phyloP scores from a whole-genome alignment of 208 protist species.

The Borovskyia barvae region DNA sequence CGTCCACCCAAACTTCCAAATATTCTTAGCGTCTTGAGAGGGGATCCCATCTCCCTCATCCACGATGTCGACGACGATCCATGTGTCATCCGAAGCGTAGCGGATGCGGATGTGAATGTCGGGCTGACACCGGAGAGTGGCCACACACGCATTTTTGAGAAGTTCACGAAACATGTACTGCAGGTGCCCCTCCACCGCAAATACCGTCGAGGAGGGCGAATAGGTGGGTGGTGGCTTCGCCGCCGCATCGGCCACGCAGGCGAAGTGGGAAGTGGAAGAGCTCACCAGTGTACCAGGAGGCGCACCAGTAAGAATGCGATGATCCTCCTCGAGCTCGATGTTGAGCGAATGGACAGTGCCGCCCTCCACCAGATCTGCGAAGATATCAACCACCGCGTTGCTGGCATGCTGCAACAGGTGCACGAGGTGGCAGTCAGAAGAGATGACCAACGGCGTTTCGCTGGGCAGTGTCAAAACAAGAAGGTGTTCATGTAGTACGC shows the following conservation, averaged over 20 bases:
- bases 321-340: constrained; percentile 66
- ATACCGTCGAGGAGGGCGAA: constrained; percentile 21
- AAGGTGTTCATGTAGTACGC: constrained; percentile 83
- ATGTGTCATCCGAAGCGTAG: constrained; percentile 51
- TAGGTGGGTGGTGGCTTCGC: background rate
- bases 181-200: constrained; percentile 73
- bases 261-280: constrained; percentile 36
- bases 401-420: constrained; percentile 49
- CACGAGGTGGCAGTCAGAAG: constrained; percentile 33
- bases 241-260: constrained; percentile 15
- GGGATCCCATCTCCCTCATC: constrained; percentile 66
- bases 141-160: constrained; percentile 86
- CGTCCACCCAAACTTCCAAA: constrained; percentile 89
- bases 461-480: constrained; percentile 50
- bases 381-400: constrained; percentile 63
- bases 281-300: constrained; percentile 37
- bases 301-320: constrained; percentile 21
- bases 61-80: constrained; percentile 74
- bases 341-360: constrained; percentile 31
- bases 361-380: constrained; percentile 30
- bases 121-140: constrained; percentile 23
- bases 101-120: constrained; percentile 42
- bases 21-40: constrained; percentile 36
- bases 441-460: constrained; percentile 44
- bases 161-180: constrained; percentile 78